phyloP scores from a whole-genome alignment of 169 alveolate genomes.

The Plasmodium billcollinsi region DNA sequence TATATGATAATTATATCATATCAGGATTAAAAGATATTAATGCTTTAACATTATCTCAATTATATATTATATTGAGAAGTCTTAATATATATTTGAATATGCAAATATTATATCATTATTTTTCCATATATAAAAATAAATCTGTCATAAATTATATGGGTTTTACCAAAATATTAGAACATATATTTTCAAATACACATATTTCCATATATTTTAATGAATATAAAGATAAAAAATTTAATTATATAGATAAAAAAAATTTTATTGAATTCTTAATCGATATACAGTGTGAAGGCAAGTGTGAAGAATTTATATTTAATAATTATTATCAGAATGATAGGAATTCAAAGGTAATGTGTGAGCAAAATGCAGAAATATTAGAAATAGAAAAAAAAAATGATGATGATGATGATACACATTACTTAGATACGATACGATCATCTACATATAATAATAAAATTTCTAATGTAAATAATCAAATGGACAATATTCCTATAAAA shows the following conservation, averaged over 20 bases:
- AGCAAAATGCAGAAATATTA: no score
- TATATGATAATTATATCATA: slow-evolving; percentile 72
- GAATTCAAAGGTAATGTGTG: no score
- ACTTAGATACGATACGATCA: no score
- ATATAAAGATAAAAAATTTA: slow-evolving; percentile 36
- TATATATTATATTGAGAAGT: slow-evolving; percentile 72
- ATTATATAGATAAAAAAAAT: slow-evolving; percentile 55
- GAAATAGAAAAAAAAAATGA: no score
- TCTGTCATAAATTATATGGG: slow-evolving; percentile 68
- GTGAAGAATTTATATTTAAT: slow-evolving; percentile 51
- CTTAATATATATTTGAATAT: slow-evolving; percentile 73
- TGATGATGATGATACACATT: no score
- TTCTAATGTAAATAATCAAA: no score
- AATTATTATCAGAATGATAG: not conserved
- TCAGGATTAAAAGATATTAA: slow-evolving; percentile 76
- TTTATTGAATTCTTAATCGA: slow-evolving; percentile 71
- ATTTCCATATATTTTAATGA: slow-evolving; percentile 51
- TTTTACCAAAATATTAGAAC: slow-evolving; percentile 75
- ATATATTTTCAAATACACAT: slow-evolving; percentile 72
- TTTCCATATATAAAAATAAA: slow-evolving; percentile 76
- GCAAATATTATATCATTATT: slow-evolving; percentile 74
- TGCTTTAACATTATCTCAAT: slow-evolving; percentile 67
- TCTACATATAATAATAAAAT: no score
- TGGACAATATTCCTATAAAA: no score
- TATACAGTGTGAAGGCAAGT: slow-evolving; percentile 73